Base-by-base conservation (phyloP, 2,329 filamentous ascomycete genomes). In the Clarireedia hainanense region DNA sequence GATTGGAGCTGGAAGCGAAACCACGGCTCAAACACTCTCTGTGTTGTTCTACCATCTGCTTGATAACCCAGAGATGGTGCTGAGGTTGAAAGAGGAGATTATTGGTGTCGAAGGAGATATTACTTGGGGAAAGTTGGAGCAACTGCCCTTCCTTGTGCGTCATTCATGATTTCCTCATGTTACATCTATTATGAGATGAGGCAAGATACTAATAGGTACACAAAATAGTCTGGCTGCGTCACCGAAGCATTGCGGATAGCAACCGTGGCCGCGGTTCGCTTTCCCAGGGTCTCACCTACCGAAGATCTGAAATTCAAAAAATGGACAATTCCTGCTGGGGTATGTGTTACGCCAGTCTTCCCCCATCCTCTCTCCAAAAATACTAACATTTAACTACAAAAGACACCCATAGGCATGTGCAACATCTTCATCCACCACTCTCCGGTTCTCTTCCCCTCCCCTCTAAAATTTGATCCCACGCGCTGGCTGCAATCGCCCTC, bases 11-110 rank as follows among this genome's bases (percentile, higher is more conserved):
- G 74, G 71, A 3, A 70, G 69, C 17, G 68, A 72, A 40, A 75
- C 73, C 0, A 70, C 67, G 0, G 65, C 65, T 14, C 66, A 66
- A 59, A 63, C 68, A 0, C 61, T 76, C 14, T 58, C 66, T 2
- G 58, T 71, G 4, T 61, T 68, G 5, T 64, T 68, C 7, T 76
- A 67, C 61, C 58, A 72, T 64, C 60, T 76, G 2, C 68, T 72
- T n/a, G 56, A 62, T 9, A 65, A 71, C 17, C 69, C 71, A 0
- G 3, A 56, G 0, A 64, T 71, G 5, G 58, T 70, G 0, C 17
- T 50, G 2, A 64, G 58, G 6, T 57, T 77, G 5, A 65, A 63
- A 9, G 56, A 60, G 2, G 74, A 77, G 58, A 24, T 55, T n/a
- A n/a, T 15, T 24, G 30, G 36, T 7, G 14, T 50, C 10, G 45